Evolutionary conservation across 257 asterid species (phyloP), one percentile per base, ranked within the genome.

Genomic region (Solanum stenotomum): DNA sequence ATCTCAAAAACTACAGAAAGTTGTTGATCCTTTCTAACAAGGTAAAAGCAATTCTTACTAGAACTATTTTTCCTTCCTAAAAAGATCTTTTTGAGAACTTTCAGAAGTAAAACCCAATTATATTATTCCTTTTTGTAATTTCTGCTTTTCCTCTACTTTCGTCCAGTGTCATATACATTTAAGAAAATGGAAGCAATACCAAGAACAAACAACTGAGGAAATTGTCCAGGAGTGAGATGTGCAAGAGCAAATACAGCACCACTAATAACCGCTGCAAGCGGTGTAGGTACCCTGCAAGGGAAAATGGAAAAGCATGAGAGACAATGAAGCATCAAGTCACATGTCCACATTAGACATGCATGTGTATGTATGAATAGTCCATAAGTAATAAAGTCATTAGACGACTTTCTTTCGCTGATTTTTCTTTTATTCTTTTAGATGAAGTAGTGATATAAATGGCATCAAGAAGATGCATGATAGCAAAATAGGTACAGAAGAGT

Each of bases 171-270:
- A 5, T 81, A 29, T 81, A 46, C 14, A 3, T 46, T 10, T 27
- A 46, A 81, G 85, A 10, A 46, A 16, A 46, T 27, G 68, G 85
- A 75, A 87, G 77, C 83, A 87, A 10, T 95, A 97, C 99, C 99
- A 37, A 97, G 98, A 84, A 95, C 96, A 85, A 97, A 97, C 61
- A 97, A 91, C 93, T 96, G 99, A 82, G 99, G 99, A 90, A 97
- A 93, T 91, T 95, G 93, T 85, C 98, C 98, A 38, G 99, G 99
- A 86, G 99, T 94, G 89, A 96, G 95, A 93, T 97, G 99, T 38
- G 99, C 99, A 52, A 87, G 90, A 25, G 99, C 98, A 90, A 97
- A 97, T 59, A 94, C 98, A 35, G 98, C 91, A 77, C 98, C 99
- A 89, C 99, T 97, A 74, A 94, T 49, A 34, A 96, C 87, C 89